These are phyloP conservation scores for Veloporphyrellus conicus DNA, from an alignment of 1,284 basidiomycete genomes.

Conservation along the genomic window DNA sequence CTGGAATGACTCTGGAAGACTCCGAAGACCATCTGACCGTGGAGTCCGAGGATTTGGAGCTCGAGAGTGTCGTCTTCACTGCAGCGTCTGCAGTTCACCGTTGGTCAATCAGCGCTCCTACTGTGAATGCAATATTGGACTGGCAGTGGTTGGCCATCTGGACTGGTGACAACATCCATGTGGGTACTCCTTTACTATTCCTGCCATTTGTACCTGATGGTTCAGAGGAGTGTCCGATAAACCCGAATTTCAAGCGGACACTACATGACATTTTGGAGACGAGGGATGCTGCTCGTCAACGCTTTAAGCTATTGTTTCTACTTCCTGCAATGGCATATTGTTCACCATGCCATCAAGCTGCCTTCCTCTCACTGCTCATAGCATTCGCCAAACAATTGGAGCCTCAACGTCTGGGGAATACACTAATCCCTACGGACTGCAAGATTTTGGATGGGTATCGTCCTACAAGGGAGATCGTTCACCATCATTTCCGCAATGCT, in stretches of 20 bases:
- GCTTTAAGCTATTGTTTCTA: not conserved
- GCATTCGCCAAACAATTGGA: not conserved
- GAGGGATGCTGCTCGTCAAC: not conserved
- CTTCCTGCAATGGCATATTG: not conserved
- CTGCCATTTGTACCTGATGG: not conserved
- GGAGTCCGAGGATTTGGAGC: not conserved
- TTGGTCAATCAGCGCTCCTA: not conserved
- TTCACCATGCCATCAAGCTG: not conserved
- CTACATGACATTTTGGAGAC: not conserved
- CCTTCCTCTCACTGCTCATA: not conserved
- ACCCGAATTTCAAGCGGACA: not conserved
- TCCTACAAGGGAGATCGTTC: not conserved
- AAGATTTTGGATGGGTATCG: not conserved
- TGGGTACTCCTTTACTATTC: not conserved
- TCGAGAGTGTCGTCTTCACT: constrained; percentile 4
- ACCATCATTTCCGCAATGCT: not conserved
- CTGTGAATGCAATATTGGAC: not conserved
- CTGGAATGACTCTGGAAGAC: not conserved
- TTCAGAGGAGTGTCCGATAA: not conserved
- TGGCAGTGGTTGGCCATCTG: not conserved
- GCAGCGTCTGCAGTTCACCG: not conserved
- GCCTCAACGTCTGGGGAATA: not conserved
- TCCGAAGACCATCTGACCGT: not conserved
- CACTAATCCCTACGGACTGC: not conserved
- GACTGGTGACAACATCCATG: not conserved